Conservation (phyloP, 116 monocot genomes). For the Iris pallida region DNA sequence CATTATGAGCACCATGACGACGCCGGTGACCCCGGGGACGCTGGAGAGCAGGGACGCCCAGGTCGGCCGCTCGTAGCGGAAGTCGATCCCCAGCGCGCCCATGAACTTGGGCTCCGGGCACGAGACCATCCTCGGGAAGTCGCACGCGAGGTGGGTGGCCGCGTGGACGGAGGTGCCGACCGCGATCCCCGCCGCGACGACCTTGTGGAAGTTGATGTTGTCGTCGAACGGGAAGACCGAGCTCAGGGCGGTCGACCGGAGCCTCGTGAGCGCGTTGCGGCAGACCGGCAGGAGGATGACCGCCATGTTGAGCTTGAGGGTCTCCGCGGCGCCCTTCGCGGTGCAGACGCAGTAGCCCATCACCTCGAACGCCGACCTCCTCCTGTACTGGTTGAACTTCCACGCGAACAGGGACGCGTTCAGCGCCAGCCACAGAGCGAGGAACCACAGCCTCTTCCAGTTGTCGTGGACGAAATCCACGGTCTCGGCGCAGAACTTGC, state of each 20-base stretch:
- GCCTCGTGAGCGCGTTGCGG: constrained; percentile 74
- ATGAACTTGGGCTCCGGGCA: constrained; percentile 55
- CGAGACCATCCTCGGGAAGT: constrained; percentile 65
- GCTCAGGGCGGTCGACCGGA: constrained; percentile 67
- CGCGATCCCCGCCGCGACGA: constrained; percentile 59
- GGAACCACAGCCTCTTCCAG: constrained; percentile 83
- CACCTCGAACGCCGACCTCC: constrained; percentile 59
- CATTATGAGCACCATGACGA: constrained; percentile 75
- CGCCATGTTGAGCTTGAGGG: constrained; percentile 93
- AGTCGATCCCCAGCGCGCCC: constrained; percentile 43
- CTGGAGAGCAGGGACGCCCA: constrained; percentile 48
- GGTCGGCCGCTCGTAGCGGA: constrained; percentile 71
- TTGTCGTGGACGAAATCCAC: constrained; percentile 69
- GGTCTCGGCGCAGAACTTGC: constrained; percentile 30
- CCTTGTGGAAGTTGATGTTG: constrained; percentile 96
- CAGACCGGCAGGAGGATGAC: constrained; percentile 79
- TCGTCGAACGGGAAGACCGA: constrained; percentile 80
- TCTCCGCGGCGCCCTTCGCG: constrained; percentile 93
- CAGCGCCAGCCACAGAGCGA: constrained; percentile 53
- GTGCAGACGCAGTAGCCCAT: constrained; percentile 90
- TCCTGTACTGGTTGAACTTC: constrained; percentile 79
- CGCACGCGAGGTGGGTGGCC: constrained; percentile 47
- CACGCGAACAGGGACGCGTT: constrained; percentile 56
- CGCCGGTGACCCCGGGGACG: constrained; percentile 69
- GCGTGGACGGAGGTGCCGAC: constrained; percentile 51